A percentile compares a stretch with the other conserved stretches of the same genome.
Evolutionary conservation across 1,284 basidiomycete species (phyloP).

Genomic region (Rhizopogon parksii): DNA sequence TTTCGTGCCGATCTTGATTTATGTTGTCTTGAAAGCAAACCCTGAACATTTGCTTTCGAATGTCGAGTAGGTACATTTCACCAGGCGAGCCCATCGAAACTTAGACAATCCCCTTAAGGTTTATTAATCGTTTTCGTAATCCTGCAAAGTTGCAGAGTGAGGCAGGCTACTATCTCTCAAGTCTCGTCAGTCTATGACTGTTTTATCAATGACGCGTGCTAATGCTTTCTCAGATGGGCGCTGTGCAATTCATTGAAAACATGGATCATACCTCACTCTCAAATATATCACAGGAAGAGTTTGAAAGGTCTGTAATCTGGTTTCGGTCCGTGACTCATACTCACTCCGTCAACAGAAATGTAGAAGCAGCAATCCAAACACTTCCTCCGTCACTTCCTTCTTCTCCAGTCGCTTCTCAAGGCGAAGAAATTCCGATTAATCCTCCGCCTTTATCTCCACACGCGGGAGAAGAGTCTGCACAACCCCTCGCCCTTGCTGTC

Average conservation of each 20-base stretch:
- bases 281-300: conserved; percentile 88
- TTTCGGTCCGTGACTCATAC: not conserved
- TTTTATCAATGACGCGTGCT: not conserved
- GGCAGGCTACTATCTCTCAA: conserved; percentile 95
- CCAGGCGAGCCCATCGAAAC: not conserved
- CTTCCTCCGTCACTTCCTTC: conserved; percentile 56
- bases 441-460: conserved; percentile 36
- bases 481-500: conserved; percentile 62
- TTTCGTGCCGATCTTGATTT: conserved; percentile 94
- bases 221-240: conserved; percentile 57
- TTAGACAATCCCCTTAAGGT: conserved; percentile 40
- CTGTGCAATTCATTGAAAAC: conserved; percentile 92
- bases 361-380: conserved; percentile 77
- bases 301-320: conserved; percentile 54
- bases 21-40: conserved; percentile 89
- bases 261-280: conserved; percentile 94
- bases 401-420: conserved; percentile 36
- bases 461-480: conserved; percentile 80
- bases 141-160: conserved; percentile 89
- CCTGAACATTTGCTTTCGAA: conserved; percentile 93
- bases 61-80: conserved; percentile 62
- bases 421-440: conserved; percentile 21
- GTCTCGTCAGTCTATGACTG: conserved; percentile 53
- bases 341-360: conserved; percentile 43
- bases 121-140: conserved; percentile 93